phyloP scores from a whole-genome alignment of 495 filamentous ascomycete species.

The Aspergillus sparsus region DNA sequence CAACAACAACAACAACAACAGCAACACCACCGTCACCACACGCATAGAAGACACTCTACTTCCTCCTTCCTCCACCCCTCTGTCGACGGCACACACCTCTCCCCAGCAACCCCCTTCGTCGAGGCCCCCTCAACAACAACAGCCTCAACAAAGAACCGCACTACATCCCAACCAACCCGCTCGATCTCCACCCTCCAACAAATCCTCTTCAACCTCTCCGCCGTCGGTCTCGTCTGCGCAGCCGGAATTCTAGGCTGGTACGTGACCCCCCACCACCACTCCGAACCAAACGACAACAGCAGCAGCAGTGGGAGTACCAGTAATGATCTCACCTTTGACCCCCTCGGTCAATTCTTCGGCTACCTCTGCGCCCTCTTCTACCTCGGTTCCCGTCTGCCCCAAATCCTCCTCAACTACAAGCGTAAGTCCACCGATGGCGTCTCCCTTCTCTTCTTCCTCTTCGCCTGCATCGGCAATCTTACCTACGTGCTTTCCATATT shows the following conservation, averaged over 20 bases:
- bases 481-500: conserved; percentile 93
- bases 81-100: conserved; percentile 68
- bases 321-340: conserved; percentile 59
- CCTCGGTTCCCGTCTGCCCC: conserved; percentile 82
- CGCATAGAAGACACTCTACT: conserved; percentile 32
- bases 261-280: conserved; percentile 48
- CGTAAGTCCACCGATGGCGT: conserved; percentile 91
- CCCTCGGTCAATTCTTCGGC: conserved; percentile 81
- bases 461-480: conserved; percentile 90
- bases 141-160: conserved; percentile 11
- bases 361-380: conserved; percentile 86
- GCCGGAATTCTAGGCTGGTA: conserved; percentile 88
- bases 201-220: conserved; percentile 67
- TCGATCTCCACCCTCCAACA: conserved; percentile 55
- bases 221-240: conserved; percentile 74
- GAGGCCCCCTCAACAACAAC: conserved; percentile 27
- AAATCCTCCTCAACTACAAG: conserved; percentile 84
- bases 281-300: neutral
- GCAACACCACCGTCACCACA: neutral
- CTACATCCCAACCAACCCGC: conserved; percentile 28
- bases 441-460: conserved; percentile 91
- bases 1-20: conserved; percentile 14
- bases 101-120: conserved; percentile 74
- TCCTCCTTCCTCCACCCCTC: conserved; percentile 38
- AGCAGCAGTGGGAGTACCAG: conserved; percentile 29